Evolutionary conservation across 2,329 filamentous ascomycete species (phyloP).

Genomic region (Ophiocordyceps australis): DNA sequence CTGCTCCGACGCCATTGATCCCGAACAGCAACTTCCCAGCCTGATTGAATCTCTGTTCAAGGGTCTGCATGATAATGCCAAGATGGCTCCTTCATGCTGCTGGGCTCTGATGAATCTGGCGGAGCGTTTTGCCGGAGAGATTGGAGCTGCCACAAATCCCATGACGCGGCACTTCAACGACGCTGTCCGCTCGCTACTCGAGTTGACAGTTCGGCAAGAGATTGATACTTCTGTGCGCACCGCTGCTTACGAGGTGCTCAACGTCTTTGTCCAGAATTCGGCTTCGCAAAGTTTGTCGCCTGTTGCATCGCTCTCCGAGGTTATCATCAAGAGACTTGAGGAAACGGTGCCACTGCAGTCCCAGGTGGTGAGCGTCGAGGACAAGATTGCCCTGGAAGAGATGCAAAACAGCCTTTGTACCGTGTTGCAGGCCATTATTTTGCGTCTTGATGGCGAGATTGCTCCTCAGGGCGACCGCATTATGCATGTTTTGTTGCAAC

Average conservation of each 20-base stretch:
- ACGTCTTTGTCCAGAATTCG: slow-evolving; percentile 81
- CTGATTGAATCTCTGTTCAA: slow-evolving; percentile 80
- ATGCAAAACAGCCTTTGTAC: slow-evolving; percentile 93
- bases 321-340: slow-evolving; percentile 81
- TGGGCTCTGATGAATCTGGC: slow-evolving; percentile 98
- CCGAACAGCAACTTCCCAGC: slow-evolving; percentile 60
- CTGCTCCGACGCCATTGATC: slow-evolving; percentile 82
- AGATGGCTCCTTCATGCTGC: slow-evolving; percentile 97
- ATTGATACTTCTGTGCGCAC: slow-evolving; percentile 81
- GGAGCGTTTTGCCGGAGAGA: slow-evolving; percentile 82
- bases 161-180: slow-evolving; percentile 86
- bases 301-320: slow-evolving; percentile 67
- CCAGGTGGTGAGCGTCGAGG: slow-evolving; percentile 93
- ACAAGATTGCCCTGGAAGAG: slow-evolving; percentile 88
- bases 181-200: slow-evolving; percentile 69
- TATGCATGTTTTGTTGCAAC: slow-evolving; percentile 74
- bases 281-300: slow-evolving; percentile 70
- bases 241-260: slow-evolving; percentile 91
- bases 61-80: slow-evolving; percentile 75
- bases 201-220: slow-evolving; percentile 68
- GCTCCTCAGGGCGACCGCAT: slow-evolving; percentile 80
- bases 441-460: slow-evolving; percentile 81
- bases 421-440: slow-evolving; percentile 79
- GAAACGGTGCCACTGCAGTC: slow-evolving; percentile 76
- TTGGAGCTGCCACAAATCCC: slow-evolving; percentile 59